phyloP scores from a whole-genome alignment of 176 grass and related monocot species.

The Triticum monococcum region DNA sequence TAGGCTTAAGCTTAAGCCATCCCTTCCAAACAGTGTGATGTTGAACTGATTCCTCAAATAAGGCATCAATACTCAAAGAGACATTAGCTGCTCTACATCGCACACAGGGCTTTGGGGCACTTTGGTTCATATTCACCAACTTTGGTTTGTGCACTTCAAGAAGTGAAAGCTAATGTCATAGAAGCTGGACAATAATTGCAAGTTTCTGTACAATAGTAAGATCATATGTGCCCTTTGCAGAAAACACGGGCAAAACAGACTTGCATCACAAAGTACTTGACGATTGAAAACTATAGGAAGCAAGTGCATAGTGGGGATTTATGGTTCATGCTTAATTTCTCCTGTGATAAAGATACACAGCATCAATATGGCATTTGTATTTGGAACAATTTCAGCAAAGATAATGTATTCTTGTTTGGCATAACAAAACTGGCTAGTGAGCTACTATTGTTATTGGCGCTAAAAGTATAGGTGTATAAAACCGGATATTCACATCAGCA shows the following conservation, averaged over 20 bases:
- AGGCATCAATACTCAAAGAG: not conserved
- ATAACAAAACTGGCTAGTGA: slow-evolving; percentile 2
- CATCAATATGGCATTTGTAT: not conserved
- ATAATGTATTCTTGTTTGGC: not conserved
- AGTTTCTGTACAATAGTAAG: not conserved
- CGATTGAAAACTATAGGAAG: not conserved
- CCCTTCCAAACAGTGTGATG: not conserved
- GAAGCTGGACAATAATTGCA: not conserved
- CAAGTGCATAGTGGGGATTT: not conserved
- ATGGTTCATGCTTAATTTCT: not conserved
- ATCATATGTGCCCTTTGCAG: not conserved
- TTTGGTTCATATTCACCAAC: not conserved
- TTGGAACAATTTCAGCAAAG: not conserved
- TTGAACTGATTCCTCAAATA: not conserved
- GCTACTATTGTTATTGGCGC: not conserved
- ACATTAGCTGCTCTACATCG: not conserved
- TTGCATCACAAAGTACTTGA: not conserved
- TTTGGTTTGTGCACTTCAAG: not conserved
- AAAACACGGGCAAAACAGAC: not conserved
- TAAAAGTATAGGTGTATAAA: not conserved
- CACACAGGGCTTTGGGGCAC: not conserved
- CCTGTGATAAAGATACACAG: not conserved
- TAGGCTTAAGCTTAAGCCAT: not conserved
- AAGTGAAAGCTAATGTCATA: not conserved
- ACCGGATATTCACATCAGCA: too few relatives aligned